Evolutionary conservation across 2,329 filamentous ascomycete genomes (phyloP), one percentile per base, ranked within the genome.

Genomic region (Endoconidiophora polonica): DNA sequence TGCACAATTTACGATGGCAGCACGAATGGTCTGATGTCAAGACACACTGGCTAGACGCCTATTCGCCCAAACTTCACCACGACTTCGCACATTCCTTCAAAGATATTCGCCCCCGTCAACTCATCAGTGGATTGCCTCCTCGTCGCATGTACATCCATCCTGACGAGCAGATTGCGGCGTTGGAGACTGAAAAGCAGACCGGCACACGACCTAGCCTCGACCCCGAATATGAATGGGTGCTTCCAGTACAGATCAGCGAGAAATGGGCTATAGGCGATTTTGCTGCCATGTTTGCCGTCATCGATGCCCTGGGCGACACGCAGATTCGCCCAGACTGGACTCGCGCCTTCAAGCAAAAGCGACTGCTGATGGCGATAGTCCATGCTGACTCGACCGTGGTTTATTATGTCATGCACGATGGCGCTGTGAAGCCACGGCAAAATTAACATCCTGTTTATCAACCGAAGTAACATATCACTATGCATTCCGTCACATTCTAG

Each of bases 341-440:
- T 50, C 64, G 62, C 39, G 61, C 62, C 41, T 70, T 63, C 53
- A 68, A 74, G 16, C 67, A 68, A 44, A 90, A 88, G 68, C 71
- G 84, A 54, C 62, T 88, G 9, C 60, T 90, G n/a, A 67, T 91
- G 47, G 83, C 81, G 14, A 83, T 81, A 2, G 67, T 86, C 44
- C 81, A 86, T 60, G 77, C 83, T 58, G 85, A 91, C 64, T 88
- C 84, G 56, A 90, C 85, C 0, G 73, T 91, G 16, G 81, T 86
- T 39, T 91, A 90, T 65, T 91, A 91, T 60, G 73, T 88, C 55
- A 76, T 90, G 62, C 84, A 90, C 58, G 83, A 90, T 62, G 85
- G 84, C n/a, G 78, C 88, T 55, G 83, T 90, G 48, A 91, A 90
- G 68, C 85, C 85, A 22, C 72, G 85, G 52, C 85, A 90, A 62